Evolutionary conservation across 2,329 filamentous ascomycete species (phyloP), one percentile per base, ranked within the genome.

Genomic region (Colletotrichum abscissum): DNA sequence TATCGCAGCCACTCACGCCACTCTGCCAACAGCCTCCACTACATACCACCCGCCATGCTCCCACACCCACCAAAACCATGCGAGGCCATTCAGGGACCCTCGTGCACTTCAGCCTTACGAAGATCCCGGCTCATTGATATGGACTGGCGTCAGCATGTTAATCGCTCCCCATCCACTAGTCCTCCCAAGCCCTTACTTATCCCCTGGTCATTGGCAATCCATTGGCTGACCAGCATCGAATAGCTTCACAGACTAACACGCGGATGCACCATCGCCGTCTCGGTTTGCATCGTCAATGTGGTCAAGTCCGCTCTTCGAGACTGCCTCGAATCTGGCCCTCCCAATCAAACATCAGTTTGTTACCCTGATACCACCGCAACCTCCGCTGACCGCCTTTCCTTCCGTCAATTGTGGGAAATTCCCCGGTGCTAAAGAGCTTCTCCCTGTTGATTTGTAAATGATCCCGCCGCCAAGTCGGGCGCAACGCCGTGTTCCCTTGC

Each of bases 91-190:
- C 62, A 60, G 67, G 70, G 67, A 57, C 56, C 42, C 46, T 65
- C 35, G 46, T 19, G 16, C 63, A n/a, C 33, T 55, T 75, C 74
- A 75, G 74, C 74, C 74, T 75, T 75, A 75, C 64, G 63, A 73
- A 74, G 60, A 75, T 72, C 72, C 60, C 56, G 57, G 63, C 46
- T 57, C 42, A 63, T 63, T 35, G 38, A 42, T 59, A 52, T 60
- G 59, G 63, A 55, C 58, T 70, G 67, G 54, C 54, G 71, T 68
- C 64, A 75, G 67, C 67, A 72, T 67, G 59, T 68, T 72, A 67
- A 72, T 74, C 65, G 55, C 28, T 49, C 57, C 59, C 42, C 62
- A 63, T 56, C 65, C 69, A 63, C 72, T 75, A 73, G 72, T n/a
- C 16, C n/a, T 24, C 46, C 28, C 46, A 19, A 38, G 12, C 42